Conservation (phyloP, 202 grass and related monocot genomes). For the Elaeis oleifera region DNA sequence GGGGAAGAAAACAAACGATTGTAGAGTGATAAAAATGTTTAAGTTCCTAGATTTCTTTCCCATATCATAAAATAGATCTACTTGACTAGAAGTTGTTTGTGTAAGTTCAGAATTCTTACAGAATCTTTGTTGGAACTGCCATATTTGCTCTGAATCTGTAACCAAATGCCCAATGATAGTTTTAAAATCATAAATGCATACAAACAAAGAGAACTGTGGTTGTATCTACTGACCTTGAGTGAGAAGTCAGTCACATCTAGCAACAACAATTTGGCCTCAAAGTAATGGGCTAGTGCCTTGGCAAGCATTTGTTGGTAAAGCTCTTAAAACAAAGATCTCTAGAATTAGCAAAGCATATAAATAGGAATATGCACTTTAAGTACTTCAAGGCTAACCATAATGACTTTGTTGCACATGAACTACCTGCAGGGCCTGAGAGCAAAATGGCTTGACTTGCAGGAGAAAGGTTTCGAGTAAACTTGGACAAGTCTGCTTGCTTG, state of each 20-base stretch:
- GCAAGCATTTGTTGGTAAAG: slow-evolving; percentile 80
- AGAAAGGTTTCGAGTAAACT: slow-evolving; percentile 83
- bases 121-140: slow-evolving; percentile 51
- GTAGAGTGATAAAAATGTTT: no score
- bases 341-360: slow-evolving; percentile 7
- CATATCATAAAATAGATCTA: no score
- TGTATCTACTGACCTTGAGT: slow-evolving; percentile 45
- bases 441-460: slow-evolving; percentile 76
- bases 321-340: slow-evolving; percentile 40
- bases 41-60: no score
- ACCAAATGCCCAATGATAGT: slow-evolving; percentile 7
- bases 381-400: background rate
- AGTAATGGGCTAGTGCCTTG: slow-evolving; percentile 65
- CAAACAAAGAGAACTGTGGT: slow-evolving; percentile 5
- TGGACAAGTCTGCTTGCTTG: slow-evolving; percentile 58
- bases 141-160: slow-evolving; percentile 96
- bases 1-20: no score
- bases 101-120: slow-evolving; percentile 28
- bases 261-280: slow-evolving; percentile 55
- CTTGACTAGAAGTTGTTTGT: no score
- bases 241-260: slow-evolving; percentile 84
- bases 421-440: slow-evolving; percentile 86
- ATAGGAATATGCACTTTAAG: background rate
- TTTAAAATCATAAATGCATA: slow-evolving; percentile 19
- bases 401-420: background rate